phyloP scores from a whole-genome alignment of 805 yeast genomes.

The Wickerhamomyces subpelliculosus region DNA sequence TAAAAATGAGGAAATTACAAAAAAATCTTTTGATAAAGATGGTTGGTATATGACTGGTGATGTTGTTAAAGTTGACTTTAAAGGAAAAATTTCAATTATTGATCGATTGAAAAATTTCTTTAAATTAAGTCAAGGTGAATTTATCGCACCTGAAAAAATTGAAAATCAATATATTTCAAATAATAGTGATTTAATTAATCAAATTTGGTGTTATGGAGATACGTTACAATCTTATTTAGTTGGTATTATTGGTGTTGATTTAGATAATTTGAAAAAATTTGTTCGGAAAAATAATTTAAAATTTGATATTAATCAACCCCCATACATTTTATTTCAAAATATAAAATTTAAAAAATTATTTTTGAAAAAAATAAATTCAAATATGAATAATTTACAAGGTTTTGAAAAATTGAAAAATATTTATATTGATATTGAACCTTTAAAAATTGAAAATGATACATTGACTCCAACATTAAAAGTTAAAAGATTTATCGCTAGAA shows the following conservation, averaged over 20 bases:
- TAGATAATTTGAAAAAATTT: constrained; percentile 14
- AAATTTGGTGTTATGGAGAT: constrained; percentile 51
- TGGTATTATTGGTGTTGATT: constrained; percentile 47
- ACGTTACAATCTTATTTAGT: constrained; percentile 41
- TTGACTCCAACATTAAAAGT: constrained; percentile 61
- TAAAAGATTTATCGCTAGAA: constrained; percentile 43
- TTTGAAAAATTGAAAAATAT: constrained; percentile 57
- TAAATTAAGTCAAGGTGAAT: constrained; percentile 47
- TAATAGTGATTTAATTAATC: constrained; percentile 34
- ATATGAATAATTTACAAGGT: constrained; percentile 35
- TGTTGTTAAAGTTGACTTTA: constrained; percentile 36
- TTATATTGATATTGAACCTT: constrained; percentile 47
- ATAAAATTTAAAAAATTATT: constrained; percentile 1
- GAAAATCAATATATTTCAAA: constrained; percentile 47
- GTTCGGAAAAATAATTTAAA: not conserved
- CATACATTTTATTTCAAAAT: constrained; percentile 1
- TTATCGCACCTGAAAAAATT: constrained; percentile 57
- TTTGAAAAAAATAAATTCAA: not conserved
- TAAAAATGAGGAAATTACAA: constrained; percentile 15
- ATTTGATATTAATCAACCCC: not conserved
- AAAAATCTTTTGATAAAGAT: constrained; percentile 32
- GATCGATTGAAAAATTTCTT: constrained; percentile 65
- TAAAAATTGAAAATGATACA: constrained; percentile 49
- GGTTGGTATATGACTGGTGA: constrained; percentile 55
- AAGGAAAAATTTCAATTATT: constrained; percentile 46